Evolutionary conservation across 352 stramenopile genomes (phyloP).

Genomic region (Pythium apleroticum): DNA sequence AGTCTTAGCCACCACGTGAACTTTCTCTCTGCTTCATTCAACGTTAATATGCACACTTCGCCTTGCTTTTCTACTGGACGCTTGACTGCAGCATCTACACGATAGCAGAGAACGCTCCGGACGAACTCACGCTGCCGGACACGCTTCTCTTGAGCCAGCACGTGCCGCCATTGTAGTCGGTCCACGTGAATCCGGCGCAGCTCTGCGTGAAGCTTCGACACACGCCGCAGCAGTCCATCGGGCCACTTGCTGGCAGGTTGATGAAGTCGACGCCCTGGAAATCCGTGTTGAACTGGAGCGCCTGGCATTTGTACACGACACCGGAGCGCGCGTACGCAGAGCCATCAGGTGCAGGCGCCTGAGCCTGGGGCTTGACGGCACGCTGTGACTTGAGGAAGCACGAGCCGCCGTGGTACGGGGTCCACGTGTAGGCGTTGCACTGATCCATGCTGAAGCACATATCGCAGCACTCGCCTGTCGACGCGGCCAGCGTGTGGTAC

Average conservation of each 20-base stretch:
- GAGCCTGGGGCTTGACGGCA: not conserved
- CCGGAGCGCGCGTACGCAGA: constrained; percentile 10
- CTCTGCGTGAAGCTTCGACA: not conserved
- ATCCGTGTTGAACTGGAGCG: constrained; percentile 8
- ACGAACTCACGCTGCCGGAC: not conserved
- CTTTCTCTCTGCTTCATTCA: not conserved
- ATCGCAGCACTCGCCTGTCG: constrained; percentile 13
- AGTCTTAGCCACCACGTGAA: constrained; percentile 4
- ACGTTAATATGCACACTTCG: not conserved
- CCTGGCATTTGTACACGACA: constrained; percentile 10
- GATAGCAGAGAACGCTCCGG: not conserved
- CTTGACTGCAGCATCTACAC: not conserved
- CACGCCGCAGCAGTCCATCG: constrained; percentile 10
- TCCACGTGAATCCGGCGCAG: constrained; percentile 33
- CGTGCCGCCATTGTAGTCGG: constrained; percentile 45
- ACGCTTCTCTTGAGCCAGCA: constrained; percentile 47
- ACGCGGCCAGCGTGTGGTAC: not conserved
- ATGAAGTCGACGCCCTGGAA: constrained; percentile 2
- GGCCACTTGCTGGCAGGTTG: not conserved
- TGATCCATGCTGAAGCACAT: not conserved
- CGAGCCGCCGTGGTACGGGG: constrained; percentile 15
- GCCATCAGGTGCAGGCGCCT: constrained; percentile 8
- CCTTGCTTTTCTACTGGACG: not conserved
- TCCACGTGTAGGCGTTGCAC: constrained; percentile 22
- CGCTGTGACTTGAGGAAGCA: constrained; percentile 13